phyloP scores from a whole-genome alignment of 805 yeast genomes.

The Metschnikowia anglica region DNA sequence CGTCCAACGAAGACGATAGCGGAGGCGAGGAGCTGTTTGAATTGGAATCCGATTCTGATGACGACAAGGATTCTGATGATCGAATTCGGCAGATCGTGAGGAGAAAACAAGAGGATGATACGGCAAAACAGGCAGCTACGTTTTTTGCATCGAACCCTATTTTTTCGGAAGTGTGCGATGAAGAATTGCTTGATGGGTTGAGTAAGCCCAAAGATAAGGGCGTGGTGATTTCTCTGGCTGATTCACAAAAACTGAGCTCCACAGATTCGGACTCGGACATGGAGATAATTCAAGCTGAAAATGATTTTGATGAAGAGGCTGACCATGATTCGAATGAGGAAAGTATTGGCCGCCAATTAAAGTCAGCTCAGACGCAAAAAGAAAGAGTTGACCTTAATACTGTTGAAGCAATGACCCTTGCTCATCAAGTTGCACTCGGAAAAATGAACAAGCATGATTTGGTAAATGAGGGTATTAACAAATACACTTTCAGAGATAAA shows the following conservation, averaged over 20 bases:
- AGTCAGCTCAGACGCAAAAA: slow-evolving; percentile 49
- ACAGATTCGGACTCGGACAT: slow-evolving; percentile 42
- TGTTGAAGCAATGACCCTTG: slow-evolving; percentile 96
- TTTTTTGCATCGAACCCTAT: slow-evolving; percentile 43
- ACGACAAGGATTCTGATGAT: slow-evolving; percentile 55
- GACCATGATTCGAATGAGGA: slow-evolving; percentile 54
- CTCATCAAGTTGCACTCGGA: slow-evolving; percentile 92
- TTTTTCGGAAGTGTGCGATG: slow-evolving; percentile 44
- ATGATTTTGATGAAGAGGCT: slow-evolving; percentile 34
- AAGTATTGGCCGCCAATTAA: slow-evolving; percentile 29
- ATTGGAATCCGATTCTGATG: slow-evolving; percentile 56
- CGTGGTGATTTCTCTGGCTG: slow-evolving; percentile 7
- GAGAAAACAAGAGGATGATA: slow-evolving; percentile 32
- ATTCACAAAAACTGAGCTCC: not conserved
- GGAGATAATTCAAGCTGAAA: slow-evolving; percentile 40
- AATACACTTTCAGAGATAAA: slow-evolving; percentile 85
- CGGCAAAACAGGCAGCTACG: slow-evolving; percentile 36
- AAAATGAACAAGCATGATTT: slow-evolving; percentile 81
- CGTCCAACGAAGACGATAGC: slow-evolving; percentile 43
- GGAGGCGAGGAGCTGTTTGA: slow-evolving; percentile 39
- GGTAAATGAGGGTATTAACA: slow-evolving; percentile 89
- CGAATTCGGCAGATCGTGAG: slow-evolving; percentile 57
- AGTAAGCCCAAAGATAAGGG: slow-evolving; percentile 1
- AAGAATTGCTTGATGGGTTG: slow-evolving; percentile 37
- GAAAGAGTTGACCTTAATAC: slow-evolving; percentile 81